Conservation (phyloP, 1,139 yeast genomes). For the Lizanozyma gosingica region DNA sequence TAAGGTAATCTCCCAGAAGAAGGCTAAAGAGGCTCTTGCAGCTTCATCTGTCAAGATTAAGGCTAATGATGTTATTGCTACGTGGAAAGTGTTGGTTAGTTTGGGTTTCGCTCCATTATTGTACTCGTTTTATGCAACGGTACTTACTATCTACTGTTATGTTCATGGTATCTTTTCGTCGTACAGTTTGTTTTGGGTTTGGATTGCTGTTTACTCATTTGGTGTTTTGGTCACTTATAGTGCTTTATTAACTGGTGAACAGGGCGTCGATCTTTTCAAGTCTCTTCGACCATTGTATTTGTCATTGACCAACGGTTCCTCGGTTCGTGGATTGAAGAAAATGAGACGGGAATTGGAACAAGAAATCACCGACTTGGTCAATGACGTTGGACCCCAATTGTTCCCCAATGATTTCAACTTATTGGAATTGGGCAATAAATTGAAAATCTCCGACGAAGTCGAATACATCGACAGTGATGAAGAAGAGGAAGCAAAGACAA, state of each 20-base stretch:
- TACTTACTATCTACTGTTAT: slow-evolving; percentile 48
- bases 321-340: slow-evolving; percentile 42
- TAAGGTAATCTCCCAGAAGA: slow-evolving; percentile 57
- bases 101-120: slow-evolving; percentile 84
- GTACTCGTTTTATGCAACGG: slow-evolving; percentile 67
- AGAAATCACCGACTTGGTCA: slow-evolving; percentile 36
- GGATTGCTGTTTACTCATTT: slow-evolving; percentile 40
- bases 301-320: slow-evolving; percentile 57
- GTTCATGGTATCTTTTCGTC: slow-evolving; percentile 12
- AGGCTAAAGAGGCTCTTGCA: slow-evolving; percentile 77
- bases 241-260: slow-evolving; percentile 84
- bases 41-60: slow-evolving; percentile 81
- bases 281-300: slow-evolving; percentile 75
- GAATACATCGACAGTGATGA: slow-evolving; percentile 38
- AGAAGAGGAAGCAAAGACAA: slow-evolving; percentile 49
- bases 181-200: slow-evolving; percentile 23
- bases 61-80: slow-evolving; percentile 89
- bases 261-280: slow-evolving; percentile 82
- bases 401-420: slow-evolving; percentile 41
- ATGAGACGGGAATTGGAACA: slow-evolving; percentile 30
- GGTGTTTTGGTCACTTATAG: slow-evolving; percentile 76
- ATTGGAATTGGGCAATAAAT: slow-evolving; percentile 25
- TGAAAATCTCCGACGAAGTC: slow-evolving; percentile 18
- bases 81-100: slow-evolving; percentile 89
- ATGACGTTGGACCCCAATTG: slow-evolving; percentile 35